Evolutionary conservation across 192 early-diverging fungal species (phyloP).

Genomic region (Pilaira anomala): DNA sequence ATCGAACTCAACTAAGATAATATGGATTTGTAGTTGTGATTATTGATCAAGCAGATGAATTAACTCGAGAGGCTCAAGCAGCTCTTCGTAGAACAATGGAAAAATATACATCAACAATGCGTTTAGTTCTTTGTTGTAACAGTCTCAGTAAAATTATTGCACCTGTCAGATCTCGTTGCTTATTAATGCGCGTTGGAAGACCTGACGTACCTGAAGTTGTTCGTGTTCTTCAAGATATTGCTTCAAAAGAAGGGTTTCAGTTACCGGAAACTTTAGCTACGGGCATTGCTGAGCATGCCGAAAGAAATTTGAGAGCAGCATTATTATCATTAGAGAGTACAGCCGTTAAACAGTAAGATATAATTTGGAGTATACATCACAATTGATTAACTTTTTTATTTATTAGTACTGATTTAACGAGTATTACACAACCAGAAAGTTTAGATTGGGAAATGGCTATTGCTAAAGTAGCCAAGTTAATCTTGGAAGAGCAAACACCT

Average conservation of each 20-base stretch:
- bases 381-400: not conserved
- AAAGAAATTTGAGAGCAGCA: slow-evolving; percentile 85
- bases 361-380: not conserved
- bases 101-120: slow-evolving; percentile 92
- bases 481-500: slow-evolving; percentile 76
- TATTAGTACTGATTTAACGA: slow-evolving; percentile 36
- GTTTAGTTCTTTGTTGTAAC: slow-evolving; percentile 91
- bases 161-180: slow-evolving; percentile 89
- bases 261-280: slow-evolving; percentile 61
- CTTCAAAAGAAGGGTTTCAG: slow-evolving; percentile 74
- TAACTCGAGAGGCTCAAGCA: slow-evolving; percentile 90
- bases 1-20: not conserved
- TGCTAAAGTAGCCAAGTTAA: slow-evolving; percentile 59
- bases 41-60: slow-evolving; percentile 88
- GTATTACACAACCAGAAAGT: slow-evolving; percentile 55
- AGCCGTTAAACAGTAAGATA: slow-evolving; percentile 64
- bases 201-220: slow-evolving; percentile 75
- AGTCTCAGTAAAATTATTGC: slow-evolving; percentile 87
- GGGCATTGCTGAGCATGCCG: slow-evolving; percentile 64
- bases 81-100: slow-evolving; percentile 99
- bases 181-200: slow-evolving; percentile 82
- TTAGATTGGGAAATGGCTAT: slow-evolving; percentile 91
- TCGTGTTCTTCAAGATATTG: slow-evolving; percentile 66
- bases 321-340: slow-evolving; percentile 89
- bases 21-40: slow-evolving; percentile 86